phyloP scores from a whole-genome alignment of 2,329 filamentous ascomycete species.

The Colletotrichum camelliae region DNA sequence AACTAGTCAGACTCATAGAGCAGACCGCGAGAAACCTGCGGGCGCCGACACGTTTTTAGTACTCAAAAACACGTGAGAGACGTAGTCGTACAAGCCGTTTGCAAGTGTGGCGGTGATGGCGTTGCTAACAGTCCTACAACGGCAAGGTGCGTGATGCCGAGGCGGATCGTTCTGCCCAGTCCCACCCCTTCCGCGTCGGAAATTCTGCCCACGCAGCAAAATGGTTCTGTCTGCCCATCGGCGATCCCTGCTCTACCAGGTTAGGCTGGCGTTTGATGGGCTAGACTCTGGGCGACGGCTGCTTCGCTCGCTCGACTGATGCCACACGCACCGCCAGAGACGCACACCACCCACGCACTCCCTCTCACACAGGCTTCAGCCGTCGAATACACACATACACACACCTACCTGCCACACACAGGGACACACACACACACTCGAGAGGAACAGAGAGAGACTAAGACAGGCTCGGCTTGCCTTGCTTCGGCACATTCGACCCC shows the following conservation, averaged over 20 bases:
- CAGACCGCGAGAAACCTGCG: neutral
- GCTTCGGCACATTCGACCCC: conserved; percentile 16
- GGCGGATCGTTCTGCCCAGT: conserved; percentile 16
- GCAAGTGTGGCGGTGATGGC: conserved; percentile 8
- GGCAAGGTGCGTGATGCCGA: conserved; percentile 10
- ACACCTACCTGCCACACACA: no score
- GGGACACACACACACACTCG: neutral
- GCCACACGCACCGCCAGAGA: neutral
- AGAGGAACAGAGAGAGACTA: neutral
- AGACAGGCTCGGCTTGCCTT: conserved; percentile 11
- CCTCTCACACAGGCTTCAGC: neutral
- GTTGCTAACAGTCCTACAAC: neutral
- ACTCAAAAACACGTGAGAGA: neutral
- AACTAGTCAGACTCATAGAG: neutral
- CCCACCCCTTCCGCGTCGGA: conserved; percentile 5
- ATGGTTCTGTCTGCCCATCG: conserved; percentile 8
- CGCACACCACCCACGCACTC: neutral
- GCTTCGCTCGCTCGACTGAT: neutral
- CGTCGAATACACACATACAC: no score
- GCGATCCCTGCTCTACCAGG: conserved; percentile 10
- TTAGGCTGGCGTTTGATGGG: conserved; percentile 14
- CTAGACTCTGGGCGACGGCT: conserved; percentile 12
- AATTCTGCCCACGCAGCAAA: conserved; percentile 22
- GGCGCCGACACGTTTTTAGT: neutral
- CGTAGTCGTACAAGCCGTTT: neutral